Evolutionary conservation across 2,329 filamentous ascomycete genomes (phyloP).

Genomic region (Cladophialophora psammophila): DNA sequence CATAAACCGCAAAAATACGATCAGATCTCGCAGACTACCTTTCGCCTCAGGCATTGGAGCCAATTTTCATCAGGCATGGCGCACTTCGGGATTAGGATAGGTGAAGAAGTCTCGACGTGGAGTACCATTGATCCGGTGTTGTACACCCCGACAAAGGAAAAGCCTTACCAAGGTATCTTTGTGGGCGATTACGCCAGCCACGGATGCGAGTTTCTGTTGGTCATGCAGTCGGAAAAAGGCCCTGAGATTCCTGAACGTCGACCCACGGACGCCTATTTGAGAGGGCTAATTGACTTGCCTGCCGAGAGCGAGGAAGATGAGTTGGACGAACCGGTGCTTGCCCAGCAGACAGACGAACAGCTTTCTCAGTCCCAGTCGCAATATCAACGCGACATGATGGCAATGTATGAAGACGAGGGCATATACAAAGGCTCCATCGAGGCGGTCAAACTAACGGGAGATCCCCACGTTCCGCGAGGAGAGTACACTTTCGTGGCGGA

Average conservation of each 20-base stretch:
- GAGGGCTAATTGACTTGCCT: conserved; percentile 20
- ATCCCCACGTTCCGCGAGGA: conserved; percentile 86
- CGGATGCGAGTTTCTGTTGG: conserved; percentile 84
- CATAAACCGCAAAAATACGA: conserved; percentile 60
- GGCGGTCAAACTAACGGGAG: conserved; percentile 90
- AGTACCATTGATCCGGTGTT: conserved; percentile 75
- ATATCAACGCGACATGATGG: conserved; percentile 14
- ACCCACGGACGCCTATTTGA: conserved; percentile 30
- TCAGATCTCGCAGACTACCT: conserved; percentile 73
- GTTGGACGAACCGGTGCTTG: conserved; percentile 6
- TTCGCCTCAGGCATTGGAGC: conserved; percentile 79
- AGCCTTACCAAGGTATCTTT: conserved; percentile 91
- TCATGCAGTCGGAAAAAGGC: conserved; percentile 74
- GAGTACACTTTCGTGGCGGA: conserved; percentile 82
- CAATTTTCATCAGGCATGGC: conserved; percentile 62
- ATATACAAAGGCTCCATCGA: conserved; percentile 69
- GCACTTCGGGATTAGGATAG: conserved; percentile 51
- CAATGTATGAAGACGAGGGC: conserved; percentile 20
- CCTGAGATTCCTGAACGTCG: conserved; percentile 51
- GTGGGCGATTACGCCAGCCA: conserved; percentile 88
- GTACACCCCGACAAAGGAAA: conserved; percentile 81
- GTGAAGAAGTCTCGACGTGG: conserved; percentile 65
- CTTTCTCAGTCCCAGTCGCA: neutral
- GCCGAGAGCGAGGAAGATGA: conserved; percentile 7
- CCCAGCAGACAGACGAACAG: neutral